Evolutionary conservation across 2,329 filamentous ascomycete genomes (phyloP).

Genomic region (Talaromyces sp.): DNA sequence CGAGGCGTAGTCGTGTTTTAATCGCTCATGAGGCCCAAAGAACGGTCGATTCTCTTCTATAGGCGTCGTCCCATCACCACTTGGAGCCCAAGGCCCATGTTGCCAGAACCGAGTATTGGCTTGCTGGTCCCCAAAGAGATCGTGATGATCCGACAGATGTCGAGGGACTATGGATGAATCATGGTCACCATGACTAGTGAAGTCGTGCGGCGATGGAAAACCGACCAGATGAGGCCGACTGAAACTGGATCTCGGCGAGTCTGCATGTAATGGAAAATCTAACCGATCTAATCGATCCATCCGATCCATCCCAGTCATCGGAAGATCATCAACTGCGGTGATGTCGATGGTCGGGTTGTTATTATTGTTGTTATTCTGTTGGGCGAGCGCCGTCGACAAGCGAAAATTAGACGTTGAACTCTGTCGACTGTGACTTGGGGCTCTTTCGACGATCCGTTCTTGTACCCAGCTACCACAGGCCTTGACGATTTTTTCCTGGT

Average conservation of each 20-base stretch:
- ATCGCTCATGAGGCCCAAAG: constrained; percentile 43
- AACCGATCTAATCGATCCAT: constrained; percentile 30
- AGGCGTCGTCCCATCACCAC: constrained; percentile 42
- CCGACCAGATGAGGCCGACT: constrained; percentile 39
- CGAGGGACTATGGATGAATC: constrained; percentile 25
- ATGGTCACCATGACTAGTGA: constrained; percentile 34
- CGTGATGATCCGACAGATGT: constrained; percentile 39
- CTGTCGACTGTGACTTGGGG: constrained; percentile 36
- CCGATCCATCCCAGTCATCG: constrained; percentile 28
- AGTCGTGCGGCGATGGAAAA: constrained; percentile 43
- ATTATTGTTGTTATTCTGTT: constrained; percentile 33
- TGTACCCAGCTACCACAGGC: constrained; percentile 42
- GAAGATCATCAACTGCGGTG: constrained; percentile 39
- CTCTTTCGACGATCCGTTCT: constrained; percentile 35
- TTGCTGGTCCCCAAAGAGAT: constrained; percentile 45
- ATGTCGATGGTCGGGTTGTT: constrained; percentile 39
- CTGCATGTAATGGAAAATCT: constrained; percentile 39
- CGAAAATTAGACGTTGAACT: constrained; percentile 38
- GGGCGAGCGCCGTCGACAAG: constrained; percentile 37
- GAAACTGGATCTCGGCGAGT: constrained; percentile 44
- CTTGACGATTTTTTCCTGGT: constrained; percentile 44
- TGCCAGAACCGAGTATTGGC: constrained; percentile 46
- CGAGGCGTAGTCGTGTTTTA: constrained; percentile 44
- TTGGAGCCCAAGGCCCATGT: constrained; percentile 39
- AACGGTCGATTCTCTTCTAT: constrained; percentile 43